A percentile compares a stretch with the other conserved stretches of the same genome.
Evolutionary conservation across 139 green algal genomes (phyloP).

Genomic region (Choricystis sp.): DNA sequence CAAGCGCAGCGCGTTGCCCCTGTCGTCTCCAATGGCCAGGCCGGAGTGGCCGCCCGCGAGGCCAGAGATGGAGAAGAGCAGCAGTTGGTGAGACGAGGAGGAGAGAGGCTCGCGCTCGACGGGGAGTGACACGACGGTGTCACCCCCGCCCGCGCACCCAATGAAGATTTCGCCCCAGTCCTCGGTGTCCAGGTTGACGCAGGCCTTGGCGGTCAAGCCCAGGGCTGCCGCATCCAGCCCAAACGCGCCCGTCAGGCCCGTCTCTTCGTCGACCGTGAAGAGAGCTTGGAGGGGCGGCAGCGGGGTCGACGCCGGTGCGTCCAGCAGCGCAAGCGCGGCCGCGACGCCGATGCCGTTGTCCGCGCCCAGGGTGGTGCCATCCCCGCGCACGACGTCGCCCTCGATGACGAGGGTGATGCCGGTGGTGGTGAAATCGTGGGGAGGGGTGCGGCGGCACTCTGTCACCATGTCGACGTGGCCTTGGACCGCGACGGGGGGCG

Average conservation of each 20-base stretch:
- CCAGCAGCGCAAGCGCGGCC: conserved; percentile 44
- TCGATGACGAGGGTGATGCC: conserved; percentile 26
- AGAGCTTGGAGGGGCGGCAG: conserved; percentile 58
- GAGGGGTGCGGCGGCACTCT: conserved; percentile 37
- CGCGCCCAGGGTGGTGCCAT: conserved; percentile 52
- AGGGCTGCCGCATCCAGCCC: conserved; percentile 34
- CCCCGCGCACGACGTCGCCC: conserved; percentile 31
- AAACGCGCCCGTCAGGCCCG: conserved; percentile 40
- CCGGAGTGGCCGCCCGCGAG: conserved; percentile 41
- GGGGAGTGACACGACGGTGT: conserved; percentile 28
- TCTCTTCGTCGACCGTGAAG: conserved; percentile 64
- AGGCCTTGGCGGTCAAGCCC: conserved; percentile 25
- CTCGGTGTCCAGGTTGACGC: conserved; percentile 68
- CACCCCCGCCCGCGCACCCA: conserved; percentile 47
- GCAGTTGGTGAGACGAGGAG: not conserved
- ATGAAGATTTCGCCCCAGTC: conserved; percentile 62
- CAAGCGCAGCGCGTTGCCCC: conserved; percentile 32
- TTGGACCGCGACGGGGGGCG: conserved; percentile 47
- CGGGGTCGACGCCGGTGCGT: conserved; percentile 16
- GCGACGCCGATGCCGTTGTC: conserved; percentile 59
- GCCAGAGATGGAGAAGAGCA: conserved; percentile 18
- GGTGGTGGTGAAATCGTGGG: conserved; percentile 44
- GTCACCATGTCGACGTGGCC: conserved; percentile 22
- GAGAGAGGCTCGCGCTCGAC: conserved; percentile 10
- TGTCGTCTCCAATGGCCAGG: conserved; percentile 34